These are phyloP conservation scores for Leccinum truebloodii DNA, from an alignment of 768 basidiomycete genomes.

Conservation along the genomic window DNA sequence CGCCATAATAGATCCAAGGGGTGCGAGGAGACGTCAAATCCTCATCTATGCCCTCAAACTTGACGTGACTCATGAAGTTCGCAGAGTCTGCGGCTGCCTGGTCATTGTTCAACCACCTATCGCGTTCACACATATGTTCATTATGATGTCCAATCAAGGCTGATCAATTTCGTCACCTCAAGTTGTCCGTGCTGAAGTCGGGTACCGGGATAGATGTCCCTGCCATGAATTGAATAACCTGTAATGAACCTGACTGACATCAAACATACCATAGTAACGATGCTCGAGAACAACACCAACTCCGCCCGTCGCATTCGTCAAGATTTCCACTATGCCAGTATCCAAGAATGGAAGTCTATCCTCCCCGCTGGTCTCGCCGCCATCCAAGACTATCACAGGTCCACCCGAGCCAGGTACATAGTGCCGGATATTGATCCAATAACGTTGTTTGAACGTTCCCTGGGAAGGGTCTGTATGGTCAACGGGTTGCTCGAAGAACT, in stretches of 20 bases:
- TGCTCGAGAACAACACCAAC: slow-evolving; percentile 92
- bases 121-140: slow-evolving; percentile 10
- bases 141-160: background rate
- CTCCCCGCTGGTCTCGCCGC: slow-evolving; percentile 89
- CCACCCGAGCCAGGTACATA: slow-evolving; percentile 70
- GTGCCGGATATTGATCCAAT: slow-evolving; percentile 87
- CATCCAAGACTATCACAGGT: slow-evolving; percentile 90
- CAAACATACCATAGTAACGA: slow-evolving; percentile 72
- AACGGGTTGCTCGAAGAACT: slow-evolving; percentile 82
- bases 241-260: background rate
- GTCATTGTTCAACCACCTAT: slow-evolving; percentile 84
- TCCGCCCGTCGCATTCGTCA: slow-evolving; percentile 83
- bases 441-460: slow-evolving; percentile 81
- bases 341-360: slow-evolving; percentile 56
- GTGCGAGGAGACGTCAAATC: slow-evolving; percentile 70
- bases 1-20: slow-evolving; percentile 95
- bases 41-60: slow-evolving; percentile 68
- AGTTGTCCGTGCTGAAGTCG: slow-evolving; percentile 79
- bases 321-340: slow-evolving; percentile 83
- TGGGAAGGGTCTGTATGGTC: slow-evolving; percentile 70
- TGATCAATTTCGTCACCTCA: slow-evolving; percentile 49
- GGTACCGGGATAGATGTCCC: slow-evolving; percentile 74
- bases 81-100: slow-evolving; percentile 92
- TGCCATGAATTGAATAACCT: slow-evolving; percentile 27
- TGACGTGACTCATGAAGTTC: slow-evolving; percentile 82